Evolutionary conservation across 2,329 filamentous ascomycete species (phyloP).

Genomic region (Fusarium sp.): DNA sequence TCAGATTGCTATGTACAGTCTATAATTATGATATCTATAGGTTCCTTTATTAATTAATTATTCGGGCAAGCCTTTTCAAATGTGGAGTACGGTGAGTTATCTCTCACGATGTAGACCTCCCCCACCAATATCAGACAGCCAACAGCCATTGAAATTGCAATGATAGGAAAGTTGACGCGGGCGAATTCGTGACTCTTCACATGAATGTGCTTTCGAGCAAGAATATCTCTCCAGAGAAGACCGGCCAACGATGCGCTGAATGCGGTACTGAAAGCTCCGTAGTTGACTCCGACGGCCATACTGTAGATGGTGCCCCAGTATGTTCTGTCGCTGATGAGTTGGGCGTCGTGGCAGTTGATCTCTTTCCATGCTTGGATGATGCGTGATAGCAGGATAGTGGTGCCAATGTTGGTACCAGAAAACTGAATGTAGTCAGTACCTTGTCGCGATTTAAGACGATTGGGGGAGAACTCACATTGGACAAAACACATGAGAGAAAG

Average conservation of each 20-base stretch:
- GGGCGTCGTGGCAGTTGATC: conserved; percentile 62
- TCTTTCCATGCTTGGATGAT: conserved; percentile 74
- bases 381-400: conserved; percentile 76
- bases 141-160: conserved; percentile 72
- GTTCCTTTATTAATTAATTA: background rate
- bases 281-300: conserved; percentile 80
- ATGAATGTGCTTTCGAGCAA: conserved; percentile 72
- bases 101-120: conserved; percentile 65
- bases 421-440: conserved; percentile 58
- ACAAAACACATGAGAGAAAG: conserved; percentile 74
- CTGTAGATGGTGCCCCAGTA: conserved; percentile 80
- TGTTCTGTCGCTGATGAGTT: conserved; percentile 67
- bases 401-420: conserved; percentile 80
- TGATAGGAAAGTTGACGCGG: conserved; percentile 74
- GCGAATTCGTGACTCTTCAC: conserved; percentile 73
- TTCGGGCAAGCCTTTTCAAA: background rate
- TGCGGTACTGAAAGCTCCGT: conserved; percentile 76
- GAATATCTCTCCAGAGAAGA: conserved; percentile 76
- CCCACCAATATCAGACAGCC: conserved; percentile 69
- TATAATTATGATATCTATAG: background rate
- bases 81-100: conserved; percentile 21
- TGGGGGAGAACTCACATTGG: conserved; percentile 66
- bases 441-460: fast-evolving
- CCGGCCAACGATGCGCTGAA: conserved; percentile 78
- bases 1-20: background rate